These are phyloP conservation scores for Lentinula lateritia DNA, from an alignment of 768 basidiomycete genomes.

Conservation along the genomic window DNA sequence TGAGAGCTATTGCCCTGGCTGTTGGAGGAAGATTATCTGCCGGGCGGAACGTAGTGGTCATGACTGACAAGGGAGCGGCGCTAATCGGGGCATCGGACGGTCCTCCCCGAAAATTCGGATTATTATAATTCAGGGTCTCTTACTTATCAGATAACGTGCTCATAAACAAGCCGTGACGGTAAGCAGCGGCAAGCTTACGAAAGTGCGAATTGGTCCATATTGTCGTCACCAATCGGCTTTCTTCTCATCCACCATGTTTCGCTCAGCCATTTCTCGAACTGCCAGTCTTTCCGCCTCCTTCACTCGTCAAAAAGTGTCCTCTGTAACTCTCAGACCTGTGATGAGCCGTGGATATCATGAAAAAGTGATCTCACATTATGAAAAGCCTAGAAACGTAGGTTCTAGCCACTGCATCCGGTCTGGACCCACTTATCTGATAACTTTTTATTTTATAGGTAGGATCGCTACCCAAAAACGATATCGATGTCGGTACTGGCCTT, in stretches of 20 bases:
- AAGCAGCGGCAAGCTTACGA: not conserved
- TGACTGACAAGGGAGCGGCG: not conserved
- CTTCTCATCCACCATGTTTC: constrained; percentile 58
- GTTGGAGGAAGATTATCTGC: constrained; percentile 78
- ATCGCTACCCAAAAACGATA: constrained; percentile 86
- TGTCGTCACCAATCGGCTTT: not conserved
- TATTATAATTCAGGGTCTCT: not conserved
- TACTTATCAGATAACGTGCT: not conserved
- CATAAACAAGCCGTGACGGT: not conserved
- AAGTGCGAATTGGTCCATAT: not conserved
- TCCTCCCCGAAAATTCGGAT: not conserved
- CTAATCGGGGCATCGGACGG: not conserved
- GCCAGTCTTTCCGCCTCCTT: constrained; percentile 30
- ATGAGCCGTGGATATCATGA: constrained; percentile 81
- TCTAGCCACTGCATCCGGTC: constrained; percentile 25
- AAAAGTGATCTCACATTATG: constrained; percentile 97
- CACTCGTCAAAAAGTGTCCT: constrained; percentile 36
- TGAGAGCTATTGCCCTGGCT: constrained; percentile 76
- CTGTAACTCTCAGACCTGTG: constrained; percentile 40
- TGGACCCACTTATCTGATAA: constrained; percentile 55
- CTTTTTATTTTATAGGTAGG: constrained; percentile 65
- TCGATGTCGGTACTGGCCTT: constrained; percentile 93
- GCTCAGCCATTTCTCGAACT: constrained; percentile 51
- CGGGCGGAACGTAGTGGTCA: constrained; percentile 34
- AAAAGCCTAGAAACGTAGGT: constrained; percentile 93